Evolutionary conservation across 495 filamentous ascomycete genomes (phyloP).

Genomic region (Sphaerosporella brunnea): DNA sequence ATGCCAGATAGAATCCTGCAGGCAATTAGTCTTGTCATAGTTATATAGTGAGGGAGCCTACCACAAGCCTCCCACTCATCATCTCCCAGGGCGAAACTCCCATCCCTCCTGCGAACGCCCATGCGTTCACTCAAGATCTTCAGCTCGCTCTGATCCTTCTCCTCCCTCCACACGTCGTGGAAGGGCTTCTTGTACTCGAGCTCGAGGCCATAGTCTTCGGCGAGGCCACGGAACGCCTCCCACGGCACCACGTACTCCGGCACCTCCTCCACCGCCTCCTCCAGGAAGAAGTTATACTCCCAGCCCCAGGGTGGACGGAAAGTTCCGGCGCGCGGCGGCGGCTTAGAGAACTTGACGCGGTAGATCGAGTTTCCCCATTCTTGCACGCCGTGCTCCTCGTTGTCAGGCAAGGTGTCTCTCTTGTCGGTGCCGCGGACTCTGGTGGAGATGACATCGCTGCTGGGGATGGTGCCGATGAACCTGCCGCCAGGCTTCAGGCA

Average conservation of each 20-base stretch:
- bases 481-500: conserved; percentile 80
- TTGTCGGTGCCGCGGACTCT: conserved; percentile 39
- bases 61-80: conserved; percentile 27
- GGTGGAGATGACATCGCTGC: conserved; percentile 66
- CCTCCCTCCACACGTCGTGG: conserved; percentile 72
- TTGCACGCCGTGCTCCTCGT: conserved; percentile 22
- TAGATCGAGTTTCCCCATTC: conserved; percentile 86
- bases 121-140: conserved; percentile 79
- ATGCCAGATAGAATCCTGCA: conserved; percentile 23
- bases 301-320: conserved; percentile 93
- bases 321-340: conserved; percentile 38
- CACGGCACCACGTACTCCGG: conserved; percentile 97
- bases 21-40: neutral
- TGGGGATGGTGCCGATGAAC: conserved; percentile 84
- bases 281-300: conserved; percentile 90
- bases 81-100: conserved; percentile 14
- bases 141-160: conserved; percentile 62
- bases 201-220: conserved; percentile 92
- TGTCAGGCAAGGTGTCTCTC: conserved; percentile 23
- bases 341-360: conserved; percentile 64
- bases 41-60: conserved; percentile 5
- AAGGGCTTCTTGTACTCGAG: conserved; percentile 82
- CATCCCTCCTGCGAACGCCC: conserved; percentile 52
- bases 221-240: conserved; percentile 87
- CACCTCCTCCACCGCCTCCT: conserved; percentile 88